A percentile compares a stretch with the other conserved stretches of the same genome.
phyloP scores from a whole-genome alignment of 805 yeast species.

The Saccharomycopsis schoenii region DNA sequence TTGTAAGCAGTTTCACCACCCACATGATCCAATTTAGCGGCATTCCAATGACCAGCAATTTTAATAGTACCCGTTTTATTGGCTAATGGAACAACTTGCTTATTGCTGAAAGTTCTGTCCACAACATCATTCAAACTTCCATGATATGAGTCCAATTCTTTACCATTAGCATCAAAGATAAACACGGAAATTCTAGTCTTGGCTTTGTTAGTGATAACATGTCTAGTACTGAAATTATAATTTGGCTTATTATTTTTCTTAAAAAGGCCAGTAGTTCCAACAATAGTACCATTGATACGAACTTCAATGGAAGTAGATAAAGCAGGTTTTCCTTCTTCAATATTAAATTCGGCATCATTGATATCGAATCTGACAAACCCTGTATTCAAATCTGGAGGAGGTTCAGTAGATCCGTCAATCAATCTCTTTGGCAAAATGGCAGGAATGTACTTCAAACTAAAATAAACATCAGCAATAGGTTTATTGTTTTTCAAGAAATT shows the following conservation, averaged over 20 bases:
- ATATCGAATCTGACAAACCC: conserved; percentile 75
- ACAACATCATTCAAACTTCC: conserved; percentile 55
- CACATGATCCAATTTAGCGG: conserved; percentile 63
- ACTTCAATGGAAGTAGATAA: conserved; percentile 63
- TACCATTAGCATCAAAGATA: conserved; percentile 51
- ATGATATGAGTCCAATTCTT: conserved; percentile 48
- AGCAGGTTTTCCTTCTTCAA: conserved; percentile 27
- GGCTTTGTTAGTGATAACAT: conserved; percentile 62
- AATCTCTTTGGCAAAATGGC: conserved; percentile 47
- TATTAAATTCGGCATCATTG: conserved; percentile 27
- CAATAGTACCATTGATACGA: conserved; percentile 49
- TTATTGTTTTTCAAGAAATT: conserved; percentile 73
- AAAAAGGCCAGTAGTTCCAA: conserved; percentile 43
- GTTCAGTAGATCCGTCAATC: conserved; percentile 74
- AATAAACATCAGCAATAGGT: conserved; percentile 64
- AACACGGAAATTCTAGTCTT: conserved; percentile 58
- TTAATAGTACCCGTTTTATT: conserved; percentile 65
- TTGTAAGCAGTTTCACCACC: conserved; percentile 71
- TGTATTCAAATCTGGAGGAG: conserved; percentile 88
- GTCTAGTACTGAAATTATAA: conserved; percentile 55
- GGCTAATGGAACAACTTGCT: conserved; percentile 64
- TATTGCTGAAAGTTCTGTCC: conserved; percentile 69
- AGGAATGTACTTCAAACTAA: conserved; percentile 69
- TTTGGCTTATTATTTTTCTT: conserved; percentile 58
- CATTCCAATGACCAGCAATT: conserved; percentile 71